Base-by-base conservation (phyloP, 192 early-diverging fungal species). In the Podila epigama region DNA sequence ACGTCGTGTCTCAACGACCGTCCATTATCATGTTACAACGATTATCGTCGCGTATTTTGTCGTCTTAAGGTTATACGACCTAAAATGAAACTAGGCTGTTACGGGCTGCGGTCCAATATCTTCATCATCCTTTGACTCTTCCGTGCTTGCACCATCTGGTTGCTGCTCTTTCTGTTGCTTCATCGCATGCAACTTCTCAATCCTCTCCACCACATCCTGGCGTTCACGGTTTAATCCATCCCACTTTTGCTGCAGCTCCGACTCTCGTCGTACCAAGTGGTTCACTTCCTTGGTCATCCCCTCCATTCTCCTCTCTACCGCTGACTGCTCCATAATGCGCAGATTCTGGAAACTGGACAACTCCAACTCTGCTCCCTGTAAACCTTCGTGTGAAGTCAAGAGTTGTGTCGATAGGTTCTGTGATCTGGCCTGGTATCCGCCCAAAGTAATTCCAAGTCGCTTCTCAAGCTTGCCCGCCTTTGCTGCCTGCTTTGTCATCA, bases 381-480 rank as follows among this genome's bases (percentile, higher is more conserved):
- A 68, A 41, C 89, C 89, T 39, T 89, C 86, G 72, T 82, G 88
- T 1, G 84, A 79, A 9, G 81, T 75, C 1, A 63, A 36, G 12
- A 93, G 81, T 44, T 94, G 88, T 18, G 88, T 86, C n/a, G 71
- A 42, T 25, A 97, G 68, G 56, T 85, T 68, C 52, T 83, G 84
- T 13, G 90, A 83, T 33, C 95, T 88, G 6, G 85, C 70, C 82
- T 92, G 87, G 78, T 96, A 95, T 31, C 96, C 96, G 52, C 96
- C 96, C 42, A 97, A 77, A 8, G 84, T 83, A 16, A 97, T 83
- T 13, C 79, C 84, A 25, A 96, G 70, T 60, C 92, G 92, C 68
- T 93, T 94, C 73, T 99, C 97, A 16, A 93, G 58, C 78, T 97
- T 97, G n/a, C 83, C 77, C 13, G 94, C 95, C 37, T 85, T 85